phyloP scores from a whole-genome alignment of 179 eudicot genomes.

The Sideroxylon spinosum region DNA sequence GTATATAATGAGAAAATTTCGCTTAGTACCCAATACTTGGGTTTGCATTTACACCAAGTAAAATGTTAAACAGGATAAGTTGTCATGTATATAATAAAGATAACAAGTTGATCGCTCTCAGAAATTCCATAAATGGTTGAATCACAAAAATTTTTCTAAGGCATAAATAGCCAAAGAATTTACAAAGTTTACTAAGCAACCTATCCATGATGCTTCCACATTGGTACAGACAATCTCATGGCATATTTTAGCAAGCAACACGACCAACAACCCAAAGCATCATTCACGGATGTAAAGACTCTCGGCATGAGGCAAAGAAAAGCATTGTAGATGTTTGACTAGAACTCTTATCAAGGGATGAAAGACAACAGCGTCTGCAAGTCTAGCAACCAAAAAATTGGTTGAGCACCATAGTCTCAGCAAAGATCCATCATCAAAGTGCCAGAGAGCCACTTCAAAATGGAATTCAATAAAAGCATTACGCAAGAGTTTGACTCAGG shows the following conservation, averaged over 20 bases:
- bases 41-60: too few relatives aligned
- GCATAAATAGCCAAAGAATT: neutral
- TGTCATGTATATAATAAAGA: too few relatives aligned
- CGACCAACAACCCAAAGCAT: neutral
- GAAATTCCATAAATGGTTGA: neutral
- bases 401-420: neutral
- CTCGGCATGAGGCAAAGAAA: neutral
- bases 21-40: too few relatives aligned
- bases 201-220: neutral
- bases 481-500: conserved; percentile 35
- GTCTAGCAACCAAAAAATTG: neutral
- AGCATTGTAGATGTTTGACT: neutral
- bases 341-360: neutral
- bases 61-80: too few relatives aligned
- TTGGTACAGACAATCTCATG: neutral
- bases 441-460: neutral
- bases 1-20: too few relatives aligned
- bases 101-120: neutral
- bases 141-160: neutral
- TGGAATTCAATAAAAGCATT: conserved; percentile 8
- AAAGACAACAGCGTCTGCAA: neutral
- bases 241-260: conserved; percentile 2
- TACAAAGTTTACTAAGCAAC: neutral
- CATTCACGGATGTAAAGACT: neutral
- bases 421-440: neutral